Base-by-base conservation (phyloP, 208 protist genomes). In the Leishmania martiniquensis region DNA sequence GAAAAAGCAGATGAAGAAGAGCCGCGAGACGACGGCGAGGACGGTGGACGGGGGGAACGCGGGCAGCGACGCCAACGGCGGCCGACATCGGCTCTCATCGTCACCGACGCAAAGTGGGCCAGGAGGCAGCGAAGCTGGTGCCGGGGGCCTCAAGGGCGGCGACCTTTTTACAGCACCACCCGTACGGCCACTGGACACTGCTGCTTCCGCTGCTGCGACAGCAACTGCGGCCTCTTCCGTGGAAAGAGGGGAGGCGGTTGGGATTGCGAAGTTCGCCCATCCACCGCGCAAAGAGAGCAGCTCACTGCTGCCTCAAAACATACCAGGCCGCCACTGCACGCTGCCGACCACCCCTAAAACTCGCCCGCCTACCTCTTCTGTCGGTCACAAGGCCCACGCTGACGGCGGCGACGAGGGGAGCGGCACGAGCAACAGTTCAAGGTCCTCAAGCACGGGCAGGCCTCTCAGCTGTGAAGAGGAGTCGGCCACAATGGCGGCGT, bases 281-380 rank as follows among this genome's bases (percentile, higher is more conserved):
- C 17, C 68, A 37, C 32, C 37, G 13, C 29, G 70, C 9, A 60
- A 73, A 32, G 59, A 77, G 45, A 54, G 42, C 10, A 62, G 59
- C 2, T 73, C 69, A 68, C 42, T 72, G 42, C 73, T 54, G 29
- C n/a, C 45, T 52, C 45, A 51, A 9, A 25, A 15, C 47, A 42
- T 72, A 12, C 37, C 59, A 49, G 55, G 62, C 10, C 75, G 75
- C 0, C 80, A 39, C 51, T 69, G 70, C 25, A 72, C 51, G 12
- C 54, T 79, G 20, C 76, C 75, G 7, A 72, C 74, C 37, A 34
- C 42, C 57, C n/a, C n/a, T n/a, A 68, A 32, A 34, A 79, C 73
- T 20, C 68, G 76, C 67, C 54, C 60, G 2, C 75, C 79, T 22
- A 66, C 67, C 57, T 59, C 71, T 68, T 54, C 74, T 20, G 52